phyloP scores from a whole-genome alignment of 805 yeast genomes.

The Schwanniomyces sp. region DNA sequence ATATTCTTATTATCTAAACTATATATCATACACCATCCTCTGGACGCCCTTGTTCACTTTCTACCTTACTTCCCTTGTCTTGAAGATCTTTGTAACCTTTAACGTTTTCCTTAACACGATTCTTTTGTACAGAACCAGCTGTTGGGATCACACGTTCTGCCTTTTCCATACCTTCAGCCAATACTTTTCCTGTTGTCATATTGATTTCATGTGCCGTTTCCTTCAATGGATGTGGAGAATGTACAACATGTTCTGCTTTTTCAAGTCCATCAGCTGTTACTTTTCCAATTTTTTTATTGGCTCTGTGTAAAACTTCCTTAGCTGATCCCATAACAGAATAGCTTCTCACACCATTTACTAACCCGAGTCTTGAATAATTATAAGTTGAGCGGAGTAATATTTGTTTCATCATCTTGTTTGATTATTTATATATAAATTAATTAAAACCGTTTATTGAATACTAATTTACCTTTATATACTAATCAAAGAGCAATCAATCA shows the following conservation, averaged over 20 bases:
- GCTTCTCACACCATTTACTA: constrained; percentile 1
- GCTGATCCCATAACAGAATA: constrained; percentile 33
- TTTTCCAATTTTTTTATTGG: constrained; percentile 40
- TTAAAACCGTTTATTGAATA: background rate
- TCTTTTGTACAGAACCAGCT: constrained; percentile 9
- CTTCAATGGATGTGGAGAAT: constrained; percentile 7
- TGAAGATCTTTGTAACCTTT: constrained; percentile 40
- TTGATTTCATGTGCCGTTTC: constrained; percentile 27
- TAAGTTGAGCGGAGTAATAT: constrained; percentile 1
- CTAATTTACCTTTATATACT: background rate
- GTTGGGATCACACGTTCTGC: constrained; percentile 15
- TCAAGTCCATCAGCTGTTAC: constrained; percentile 41
- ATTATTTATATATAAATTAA: background rate
- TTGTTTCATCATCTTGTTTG: constrained; percentile 7
- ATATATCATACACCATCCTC: constrained; percentile 32
- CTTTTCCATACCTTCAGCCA: constrained; percentile 32
- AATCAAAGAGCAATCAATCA: background rate
- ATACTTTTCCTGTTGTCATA: constrained; percentile 29
- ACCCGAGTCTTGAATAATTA: background rate
- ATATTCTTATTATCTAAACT: background rate
- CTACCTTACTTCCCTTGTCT: constrained; percentile 43
- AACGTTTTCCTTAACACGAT: constrained; percentile 25
- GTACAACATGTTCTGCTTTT: constrained; percentile 28
- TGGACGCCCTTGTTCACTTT: constrained; percentile 45
- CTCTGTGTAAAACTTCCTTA: constrained; percentile 32